Base-by-base conservation (phyloP, 2,329 filamentous ascomycete species). In the Pseudocercospora cruenta region DNA sequence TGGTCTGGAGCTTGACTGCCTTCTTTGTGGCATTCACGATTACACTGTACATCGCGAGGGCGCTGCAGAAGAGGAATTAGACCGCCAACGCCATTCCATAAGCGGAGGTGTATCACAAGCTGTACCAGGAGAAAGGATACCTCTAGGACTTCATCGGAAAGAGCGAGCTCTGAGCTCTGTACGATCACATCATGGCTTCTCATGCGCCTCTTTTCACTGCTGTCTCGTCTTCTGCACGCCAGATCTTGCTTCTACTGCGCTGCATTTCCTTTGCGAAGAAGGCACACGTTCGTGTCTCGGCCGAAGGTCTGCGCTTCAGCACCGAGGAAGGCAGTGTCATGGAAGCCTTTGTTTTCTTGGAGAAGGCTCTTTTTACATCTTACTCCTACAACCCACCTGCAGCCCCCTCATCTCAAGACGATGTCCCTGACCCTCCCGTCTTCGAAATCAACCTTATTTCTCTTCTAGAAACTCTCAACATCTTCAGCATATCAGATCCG, bases 391-490 rank as follows among this genome's bases (percentile, higher is more conserved):
- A 90, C 59, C 69, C 82, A 81, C 65, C 81, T 77, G 26, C 72
- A 69, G 80, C 82, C 21, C 80, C 80, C 4, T 51, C 72, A 66
- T 58, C 68, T 62, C 54, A 74, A 71, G 76, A 79, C 49, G 78
- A 84, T 24, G 73, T 80, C 6, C 68, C 77, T 19, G 76, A 82
- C 3, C 84, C 87, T 31, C 89, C 92, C 7, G 87, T 86, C 60
- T 99, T 99, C 76, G 90, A 96, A 76, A 90, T 98, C 70, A 95
- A 93, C 1, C 86, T 99, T 8, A 85, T 90, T 4, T 92, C 94
- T 19, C 86, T 99, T 2, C 87, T 99, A 61, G 95, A 98, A 80
- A 96, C 94, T 0, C 85, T 99, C 7, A 94, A 97, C 75, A 98
- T 99, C 58, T 96, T 99, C 75, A 93, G 93, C 58, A 87, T 94